Percentiles rank a stretch among this genome's conserved stretches.
phyloP scores from a whole-genome alignment of 73 alveolate species.

The Paramecium biaurelia region DNA sequence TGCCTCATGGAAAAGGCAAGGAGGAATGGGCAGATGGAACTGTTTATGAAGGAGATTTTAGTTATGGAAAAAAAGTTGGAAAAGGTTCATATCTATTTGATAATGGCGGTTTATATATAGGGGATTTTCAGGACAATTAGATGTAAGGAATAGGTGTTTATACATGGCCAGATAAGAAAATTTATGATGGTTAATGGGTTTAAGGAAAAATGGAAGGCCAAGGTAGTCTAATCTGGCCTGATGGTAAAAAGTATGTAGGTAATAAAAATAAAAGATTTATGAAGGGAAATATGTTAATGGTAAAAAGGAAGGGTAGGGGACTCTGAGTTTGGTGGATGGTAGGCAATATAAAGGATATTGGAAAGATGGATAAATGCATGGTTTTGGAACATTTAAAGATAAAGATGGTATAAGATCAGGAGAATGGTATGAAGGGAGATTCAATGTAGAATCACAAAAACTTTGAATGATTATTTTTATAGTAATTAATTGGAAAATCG shows the following conservation, averaged over 20 bases:
- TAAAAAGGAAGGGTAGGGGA: conserved; percentile 68
- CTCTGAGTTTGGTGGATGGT: conserved; percentile 67
- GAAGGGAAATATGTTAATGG: conserved; percentile 71
- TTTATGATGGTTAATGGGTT: conserved; percentile 74
- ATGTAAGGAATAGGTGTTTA: conserved; percentile 77
- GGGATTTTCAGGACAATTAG: conserved; percentile 67
- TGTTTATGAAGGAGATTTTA: conserved; percentile 43
- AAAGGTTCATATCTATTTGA: background rate
- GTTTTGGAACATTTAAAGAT: conserved; percentile 68
- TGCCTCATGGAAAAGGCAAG: conserved; percentile 50
- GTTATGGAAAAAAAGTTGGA: conserved; percentile 53
- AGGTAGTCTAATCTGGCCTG: conserved; percentile 71
- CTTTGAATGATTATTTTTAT: background rate
- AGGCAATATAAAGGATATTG: conserved; percentile 74
- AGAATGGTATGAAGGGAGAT: conserved; percentile 64
- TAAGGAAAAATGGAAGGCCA: conserved; percentile 77
- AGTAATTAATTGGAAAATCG: background rate
- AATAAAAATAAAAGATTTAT: background rate
- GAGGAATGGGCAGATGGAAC: conserved; percentile 62
- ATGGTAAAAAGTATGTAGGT: conserved; percentile 64
- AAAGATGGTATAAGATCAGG: conserved; percentile 56
- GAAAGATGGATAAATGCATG: conserved; percentile 79
- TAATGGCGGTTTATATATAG: conserved; percentile 54
- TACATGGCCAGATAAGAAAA: conserved; percentile 70
- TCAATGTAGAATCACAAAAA: background rate